phyloP scores from a whole-genome alignment of 1,284 basidiomycete species.

The Grifola frondosa region DNA sequence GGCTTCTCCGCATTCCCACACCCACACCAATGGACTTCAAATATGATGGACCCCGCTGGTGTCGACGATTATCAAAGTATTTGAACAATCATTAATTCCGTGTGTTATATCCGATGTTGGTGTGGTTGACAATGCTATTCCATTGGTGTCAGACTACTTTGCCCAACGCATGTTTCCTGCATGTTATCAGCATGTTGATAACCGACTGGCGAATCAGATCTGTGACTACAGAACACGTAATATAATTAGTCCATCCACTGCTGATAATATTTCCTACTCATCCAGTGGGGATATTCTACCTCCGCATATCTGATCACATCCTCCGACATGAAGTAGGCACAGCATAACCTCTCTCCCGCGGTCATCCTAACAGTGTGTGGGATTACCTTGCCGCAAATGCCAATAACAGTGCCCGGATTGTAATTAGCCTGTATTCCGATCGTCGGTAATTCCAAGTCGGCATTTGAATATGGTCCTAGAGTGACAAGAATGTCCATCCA shows the following conservation, averaged over 20 bases:
- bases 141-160: too few species aligned
- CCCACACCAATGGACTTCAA: not conserved
- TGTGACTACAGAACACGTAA: too few species aligned
- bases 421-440: not conserved
- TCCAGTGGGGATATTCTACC: not conserved
- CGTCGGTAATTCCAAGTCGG: not conserved
- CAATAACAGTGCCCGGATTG: not conserved
- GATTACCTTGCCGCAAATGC: not conserved
- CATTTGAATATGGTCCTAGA: not conserved
- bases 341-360: not conserved
- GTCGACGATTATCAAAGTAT: not conserved
- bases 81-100: too few species aligned
- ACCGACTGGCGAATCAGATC: too few species aligned
- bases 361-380: not conserved
- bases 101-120: too few species aligned
- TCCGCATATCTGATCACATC: not conserved
- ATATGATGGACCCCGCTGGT: not conserved
- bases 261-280: not conserved
- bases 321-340: constrained; percentile 1
- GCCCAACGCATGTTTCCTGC: too few species aligned
- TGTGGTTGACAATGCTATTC: not conserved
- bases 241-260: too few species aligned
- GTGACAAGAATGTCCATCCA: not conserved
- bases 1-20: not conserved
- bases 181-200: too few species aligned